Base-by-base conservation (phyloP, 2,329 filamentous ascomycete species). In the Lojkania enalia region DNA sequence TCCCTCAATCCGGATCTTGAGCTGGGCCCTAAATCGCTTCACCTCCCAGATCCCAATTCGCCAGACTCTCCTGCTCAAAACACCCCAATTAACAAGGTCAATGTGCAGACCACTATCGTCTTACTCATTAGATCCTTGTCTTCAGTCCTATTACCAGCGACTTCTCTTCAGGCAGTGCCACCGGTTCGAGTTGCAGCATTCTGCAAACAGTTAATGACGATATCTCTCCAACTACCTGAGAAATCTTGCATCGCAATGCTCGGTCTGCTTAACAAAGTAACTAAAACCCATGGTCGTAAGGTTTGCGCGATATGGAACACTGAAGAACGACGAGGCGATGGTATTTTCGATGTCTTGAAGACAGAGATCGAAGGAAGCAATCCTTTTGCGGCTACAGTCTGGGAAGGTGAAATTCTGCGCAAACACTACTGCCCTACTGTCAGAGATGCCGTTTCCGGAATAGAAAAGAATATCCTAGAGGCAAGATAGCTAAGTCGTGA, bases 91-190 rank as follows among this genome's bases (percentile, higher is more conserved):
- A 84, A 83, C 66, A 94, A 88, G 69, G 84, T 99, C 74, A 97
- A 99, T 73, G 84, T 96, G 43, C 88, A 95, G 63, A 99, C 94
- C 0, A 96, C 91, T 0, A 94, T 91, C 2, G 90, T 96, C 14
- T 84, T 99, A 19, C 83, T 99, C 41, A 81, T 97, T 49, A 87
- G 91, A 52, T 94, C 89, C 39, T 78, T 99, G 4, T 87, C 88
- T 4, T 86, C 87, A 5, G 82, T 91, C 21, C 83, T 99, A 15
- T 78, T 95, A 0, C 90, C 92, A 1, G 74, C 83, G 35, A 83
- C 86, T 72, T 81, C 87, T 69, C 77, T 89, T 60, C 81, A 87
- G 63, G 79, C 86, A 46, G 80, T 90, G 2, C 90, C 94, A 1
- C 90, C 91, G 0, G 72, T 91, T 15, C 85, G 90, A 13, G 79